Evolutionary conservation across 441 rosid species (phyloP), one percentile per base, ranked within the genome.

Genomic region (Euphorbia neoarborescens): DNA sequence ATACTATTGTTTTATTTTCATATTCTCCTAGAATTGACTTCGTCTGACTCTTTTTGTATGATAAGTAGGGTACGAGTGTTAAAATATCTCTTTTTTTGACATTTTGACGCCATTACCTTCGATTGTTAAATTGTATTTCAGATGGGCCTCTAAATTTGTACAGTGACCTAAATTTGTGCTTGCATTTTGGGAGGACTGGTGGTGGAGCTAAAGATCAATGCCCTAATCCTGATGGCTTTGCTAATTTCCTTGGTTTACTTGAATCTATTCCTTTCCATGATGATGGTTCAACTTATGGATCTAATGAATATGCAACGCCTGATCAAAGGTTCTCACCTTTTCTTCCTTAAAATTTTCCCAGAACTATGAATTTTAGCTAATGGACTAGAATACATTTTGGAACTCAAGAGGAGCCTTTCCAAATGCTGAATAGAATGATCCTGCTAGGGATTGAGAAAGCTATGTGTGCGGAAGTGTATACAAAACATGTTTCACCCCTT

Each of bases 231-330:
- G 89, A 91, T 68, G 86, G 84, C 78, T 94, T 94, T 80, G 78
- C 90, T 71, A 86, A 75, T 82, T 87, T 91, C 79, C 88, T 94
- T 75, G 90, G 90, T 70, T 80, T 94, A 82, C 95, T 91, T 74
- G 95, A 88, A 80, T 91, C 97, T 32, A 84, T 91, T 79, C 91
- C 97, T 62, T 88, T 89, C 70, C 89, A 84, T 76, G 93, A 83
- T 77, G 70, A 79, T 76, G 86, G 83, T 83, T 87, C 87, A 74
- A 79, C 78, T 82, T 65, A 84, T 73, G 88, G 85, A 80, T 80
- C 98, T 35, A 79, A 82, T 38, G 92, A 83, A 70, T 70, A 78
- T 80, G 73, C 73, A 59, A 79, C 75, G 76, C 92, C 92, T 38
- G 88, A 90, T 75, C 79, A 81, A 37, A 91, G 97, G 96, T 91